Evolutionary conservation across 2,329 filamentous ascomycete species (phyloP).

Genomic region (Ciborinia camelliae): DNA sequence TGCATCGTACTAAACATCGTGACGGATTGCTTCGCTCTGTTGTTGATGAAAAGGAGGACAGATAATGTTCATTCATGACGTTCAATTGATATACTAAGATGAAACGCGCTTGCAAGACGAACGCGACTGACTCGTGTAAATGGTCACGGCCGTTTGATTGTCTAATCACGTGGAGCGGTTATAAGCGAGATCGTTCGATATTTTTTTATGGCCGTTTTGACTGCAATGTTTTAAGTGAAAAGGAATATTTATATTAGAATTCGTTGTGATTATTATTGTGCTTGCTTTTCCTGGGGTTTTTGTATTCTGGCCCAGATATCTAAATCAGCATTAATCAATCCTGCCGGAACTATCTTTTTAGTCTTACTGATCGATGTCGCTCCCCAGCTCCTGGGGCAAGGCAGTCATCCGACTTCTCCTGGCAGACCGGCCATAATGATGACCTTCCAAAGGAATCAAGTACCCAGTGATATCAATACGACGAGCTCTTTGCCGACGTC

Average conservation of each 20-base stretch:
- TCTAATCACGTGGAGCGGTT: neutral
- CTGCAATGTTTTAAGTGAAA: neutral
- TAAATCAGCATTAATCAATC: neutral
- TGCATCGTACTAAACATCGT: slow-evolving; percentile 17
- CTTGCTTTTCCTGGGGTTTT: no score
- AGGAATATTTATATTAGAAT: neutral
- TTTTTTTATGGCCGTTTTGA: neutral
- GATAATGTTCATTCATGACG: neutral
- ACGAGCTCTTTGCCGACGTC: neutral
- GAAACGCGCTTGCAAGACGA: neutral
- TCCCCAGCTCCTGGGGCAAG: neutral
- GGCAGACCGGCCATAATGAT: neutral
- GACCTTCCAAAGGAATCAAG: neutral
- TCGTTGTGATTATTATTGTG: neutral
- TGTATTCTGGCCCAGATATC: no score
- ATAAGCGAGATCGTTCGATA: neutral
- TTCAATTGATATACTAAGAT: slow-evolving; percentile 9
- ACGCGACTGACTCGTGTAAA: slow-evolving; percentile 5
- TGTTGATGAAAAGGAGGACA: neutral
- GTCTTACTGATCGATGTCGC: neutral
- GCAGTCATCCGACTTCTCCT: neutral
- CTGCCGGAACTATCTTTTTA: neutral
- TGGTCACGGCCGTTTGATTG: neutral
- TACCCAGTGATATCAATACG: neutral
- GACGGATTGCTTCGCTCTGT: neutral